Base-by-base conservation (phyloP, 2,329 filamentous ascomycete species). In the Mycosphaerella sp. region DNA sequence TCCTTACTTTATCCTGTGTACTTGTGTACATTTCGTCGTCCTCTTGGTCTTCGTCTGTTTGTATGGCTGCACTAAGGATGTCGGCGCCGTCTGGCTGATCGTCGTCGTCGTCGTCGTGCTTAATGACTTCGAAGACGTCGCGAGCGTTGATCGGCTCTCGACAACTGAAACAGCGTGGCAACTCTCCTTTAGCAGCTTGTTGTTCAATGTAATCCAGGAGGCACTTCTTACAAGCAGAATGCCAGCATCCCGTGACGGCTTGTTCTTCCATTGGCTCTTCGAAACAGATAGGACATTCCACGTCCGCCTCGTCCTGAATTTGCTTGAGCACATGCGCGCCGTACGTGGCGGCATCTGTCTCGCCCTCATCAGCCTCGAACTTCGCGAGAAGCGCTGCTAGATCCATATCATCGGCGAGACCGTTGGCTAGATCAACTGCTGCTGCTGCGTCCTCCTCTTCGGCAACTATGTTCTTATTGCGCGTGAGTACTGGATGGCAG, bases 211-310 rank as follows among this genome's bases (percentile, higher is more conserved):
- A 95, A 62, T 89, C 84, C 1, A 95, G 75, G n/a, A 97, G 74
- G 64, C 93, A 98, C 58, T 88, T 86, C 72, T 93, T 95, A 75
- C 93, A 98, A 0, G 93, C 91, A 34, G 89, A 95, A 70, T 98
- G 93, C 90, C 93, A 98, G 72, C 93, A 98, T 0, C 89, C 89
- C 0, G 93, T 97, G 1, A 98, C 93, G 0, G 87, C 86, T 67
- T 95, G 92, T 51, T 96, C 87, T 40, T 89, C 81, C 90, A 97
- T 97, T 3, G 91, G 90, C 69, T 97, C 93, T 69, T 97, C 92
- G 3, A 88, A 83, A 72, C 93, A 98, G 49, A 98, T 87, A 0
- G 93, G 92, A 65, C 93, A 98, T 73, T 98, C 93, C 57, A 86
- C 86, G 55, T 86, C 82, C 0, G 87, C 84, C 66, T 97, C 92